Evolutionary conservation across 768 basidiomycete genomes (phyloP), one percentile per base, ranked within the genome.

Genomic region (Naganishia kalamii): DNA sequence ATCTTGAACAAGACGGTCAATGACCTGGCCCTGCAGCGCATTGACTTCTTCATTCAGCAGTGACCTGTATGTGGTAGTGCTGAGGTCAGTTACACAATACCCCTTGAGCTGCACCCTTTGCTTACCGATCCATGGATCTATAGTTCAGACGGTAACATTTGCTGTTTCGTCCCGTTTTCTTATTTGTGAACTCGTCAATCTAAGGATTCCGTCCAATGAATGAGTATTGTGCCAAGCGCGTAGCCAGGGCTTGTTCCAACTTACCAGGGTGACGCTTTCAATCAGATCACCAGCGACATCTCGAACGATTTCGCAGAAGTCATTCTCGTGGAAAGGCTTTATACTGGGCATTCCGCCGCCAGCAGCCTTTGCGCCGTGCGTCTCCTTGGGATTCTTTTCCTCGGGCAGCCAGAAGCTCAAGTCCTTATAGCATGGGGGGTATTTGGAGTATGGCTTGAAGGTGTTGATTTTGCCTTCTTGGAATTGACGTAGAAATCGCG

Each of bases 221-320:
- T 35, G 37, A 21, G 37, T 8, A 29, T 2, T 32, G 48, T 43
- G 46, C 2, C 27, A 60, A 6, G 13, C 59, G 40, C 30, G 29
- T 46, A 27, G 15, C 50, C 50, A 33, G n/a, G 5, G 40, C 17
- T 40, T 47, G 13, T 10, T 23, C 35, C 30, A 8, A 75, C 84
- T 72, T 71, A 89, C 96, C 81, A 87, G 82, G 75, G 87, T 84
- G 12, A 98, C 93, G 68, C 89, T 87, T 77, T 98, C 94, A 0
- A 88, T 91, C 67, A 94, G 70, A 74, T 98, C 93, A 4, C 94
- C 94, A 4, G 89, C 92, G 6, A 88, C 84, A 70, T 96, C 93
- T 60, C 96, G 82, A 15, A 99, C 89, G 44, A 93, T 82, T 73
- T 99, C 96, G 74, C 90, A 98, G 73, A 97, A 89, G 77, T 99